Evolutionary conservation across 2,329 filamentous ascomycete species (phyloP), one percentile per base, ranked within the genome.

Genomic region (Xylaria sp.): DNA sequence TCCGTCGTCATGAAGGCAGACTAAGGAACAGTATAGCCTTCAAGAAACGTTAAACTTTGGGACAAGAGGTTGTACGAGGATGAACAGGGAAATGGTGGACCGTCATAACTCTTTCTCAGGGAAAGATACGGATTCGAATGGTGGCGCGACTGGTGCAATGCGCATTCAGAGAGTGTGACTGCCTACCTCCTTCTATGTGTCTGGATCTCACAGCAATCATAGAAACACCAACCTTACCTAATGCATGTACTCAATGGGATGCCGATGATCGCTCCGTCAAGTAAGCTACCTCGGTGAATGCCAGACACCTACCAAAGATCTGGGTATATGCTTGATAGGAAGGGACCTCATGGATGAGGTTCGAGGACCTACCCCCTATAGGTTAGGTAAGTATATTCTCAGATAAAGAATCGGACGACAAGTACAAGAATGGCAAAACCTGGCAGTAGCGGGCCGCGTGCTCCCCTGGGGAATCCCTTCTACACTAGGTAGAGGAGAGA

Each of bases 341-440:
- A n/a, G n/a, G n/a, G n/a, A n/a, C n/a, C n/a, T n/a, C n/a, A n/a
- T n/a, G 37, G 40, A 48, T 24, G n/a, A 20, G 16, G 39, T 39
- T 47, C n/a, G 34, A 44, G 45, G 43, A 48, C n/a, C n/a, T n/a
- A n/a, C n/a, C n/a, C n/a, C n/a, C n/a, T n/a, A n/a, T n/a, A n/a
- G n/a, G n/a, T n/a, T n/a, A n/a, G n/a, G n/a, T n/a, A n/a, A n/a
- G n/a, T n/a, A 52, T 18, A 8, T 20, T 41, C 42, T 43, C 49
- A 53, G 52, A 58, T 55, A 58, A 60, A 49, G 40, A 26, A 26
- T 16, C 38, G 39, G 39, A 39, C 42, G 17, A 52, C 42, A 19
- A 52, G 41, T 38, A 44, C 39, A 24, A 51, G 34, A 34, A 45
- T n/a, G 34, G 51, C 24, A 17, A 49, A 19, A 54, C 29, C 22